Evolutionary conservation across 306 rosid species (phyloP), one percentile per base, ranked within the genome.

Genomic region (Alnus glutinosa): DNA sequence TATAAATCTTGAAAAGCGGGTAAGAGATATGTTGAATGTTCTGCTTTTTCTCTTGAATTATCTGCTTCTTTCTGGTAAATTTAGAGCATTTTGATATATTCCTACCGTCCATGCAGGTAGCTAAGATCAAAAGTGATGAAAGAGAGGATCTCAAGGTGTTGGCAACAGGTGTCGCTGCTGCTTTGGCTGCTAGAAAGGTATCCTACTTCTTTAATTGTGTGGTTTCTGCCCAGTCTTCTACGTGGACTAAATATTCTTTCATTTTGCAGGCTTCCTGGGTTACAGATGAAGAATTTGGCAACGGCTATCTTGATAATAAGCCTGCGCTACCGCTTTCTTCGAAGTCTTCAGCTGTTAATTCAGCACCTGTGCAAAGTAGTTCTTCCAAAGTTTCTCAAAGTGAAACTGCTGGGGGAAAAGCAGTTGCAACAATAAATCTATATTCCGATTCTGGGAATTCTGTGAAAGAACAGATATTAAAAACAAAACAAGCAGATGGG

Each of bases 61-160:
- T 6, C 13, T 39, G 66, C 50, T 66, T 18, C 28, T 50, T 15
- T 61, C 23, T 55, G 48, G 51, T 67, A 3, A 42, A 32, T 62
- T 5, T 62, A 62, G 42, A n/a, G 57, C 71, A 46, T 57, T 73
- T 67, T 75, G 48, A 64, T 59, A 59, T 28, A 55, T 74, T 74
- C 16, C 74, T 55, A 37, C 61, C 44, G 57, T 78, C 47, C 75
- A 15, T 87, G 83, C 80, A 95, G 99, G 98, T 95, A 18, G 89
- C 92, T 78, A 95, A 95, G 94, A 95, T 95, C 82, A 95, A 95
- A 86, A 89, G 88, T 80, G 99, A 95, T 73, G 99, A 91, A 75
- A 95, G 98, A 84, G 99, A 95, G 84, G 99, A 95, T 89, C 94
- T 95, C 67, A 95, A 95, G 89, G 99, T 95, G 82, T 87, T 95